Evolutionary conservation across 192 early-diverging fungal species (phyloP).

Genomic region (Diversispora epigaea): DNA sequence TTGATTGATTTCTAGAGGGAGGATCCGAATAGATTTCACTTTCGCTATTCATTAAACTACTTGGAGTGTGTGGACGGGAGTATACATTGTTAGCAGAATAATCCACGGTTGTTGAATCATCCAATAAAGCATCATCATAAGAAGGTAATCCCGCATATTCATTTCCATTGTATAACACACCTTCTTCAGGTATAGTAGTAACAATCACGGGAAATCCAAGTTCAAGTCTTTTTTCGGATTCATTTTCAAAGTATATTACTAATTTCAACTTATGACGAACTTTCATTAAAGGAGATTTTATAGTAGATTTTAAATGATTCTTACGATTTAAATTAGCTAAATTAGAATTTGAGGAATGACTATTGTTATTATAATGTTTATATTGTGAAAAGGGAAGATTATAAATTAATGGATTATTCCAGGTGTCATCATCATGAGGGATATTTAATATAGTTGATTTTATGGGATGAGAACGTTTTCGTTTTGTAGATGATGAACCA

Average conservation of each 20-base stretch:
- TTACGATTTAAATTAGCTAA: not conserved
- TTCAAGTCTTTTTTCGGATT: conserved; percentile 14
- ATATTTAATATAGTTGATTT: conserved; percentile 20
- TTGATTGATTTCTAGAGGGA: conserved; percentile 5
- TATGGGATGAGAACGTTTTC: conserved; percentile 27
- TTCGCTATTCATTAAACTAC: not conserved
- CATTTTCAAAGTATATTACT: conserved; percentile 9
- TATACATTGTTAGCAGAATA: not conserved
- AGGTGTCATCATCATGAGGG: conserved; percentile 15
- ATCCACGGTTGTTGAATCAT: not conserved
- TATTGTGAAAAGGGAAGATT: conserved; percentile 24
- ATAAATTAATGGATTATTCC: conserved; percentile 31
- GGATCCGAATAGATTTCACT: not conserved
- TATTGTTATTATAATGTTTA: not conserved
- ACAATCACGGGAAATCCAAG: conserved; percentile 21
- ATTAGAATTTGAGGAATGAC: too few relatives aligned
- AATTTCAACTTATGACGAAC: conserved; percentile 28
- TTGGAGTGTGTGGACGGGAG: not conserved
- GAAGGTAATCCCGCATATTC: conserved; percentile 12
- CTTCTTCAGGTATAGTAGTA: conserved; percentile 15
- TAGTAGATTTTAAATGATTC: conserved; percentile 8
- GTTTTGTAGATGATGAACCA: not conserved
- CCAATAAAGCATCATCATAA: conserved; percentile 27
- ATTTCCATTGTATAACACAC: not conserved
- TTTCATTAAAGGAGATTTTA: conserved; percentile 26